Conservation (phyloP, 2,329 filamentous ascomycete species). For the Parafenestella ontariensis region DNA sequence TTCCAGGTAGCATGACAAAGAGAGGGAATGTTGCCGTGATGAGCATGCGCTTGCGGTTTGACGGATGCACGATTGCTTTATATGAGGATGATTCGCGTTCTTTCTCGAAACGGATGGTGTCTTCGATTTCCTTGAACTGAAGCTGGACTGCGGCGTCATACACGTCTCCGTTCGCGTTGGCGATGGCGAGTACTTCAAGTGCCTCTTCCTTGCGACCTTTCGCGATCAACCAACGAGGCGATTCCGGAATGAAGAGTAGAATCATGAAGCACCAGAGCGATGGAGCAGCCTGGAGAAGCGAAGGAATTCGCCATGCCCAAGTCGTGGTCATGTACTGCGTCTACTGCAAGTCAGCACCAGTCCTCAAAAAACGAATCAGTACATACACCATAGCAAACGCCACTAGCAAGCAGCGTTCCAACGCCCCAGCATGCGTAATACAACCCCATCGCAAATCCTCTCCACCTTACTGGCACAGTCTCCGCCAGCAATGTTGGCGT, state of each 20-base stretch:
- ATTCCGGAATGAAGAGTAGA: slow-evolving; percentile 54
- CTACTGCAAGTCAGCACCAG: slow-evolving; percentile 7
- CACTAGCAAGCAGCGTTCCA: slow-evolving; percentile 61
- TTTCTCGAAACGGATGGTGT: slow-evolving; percentile 49
- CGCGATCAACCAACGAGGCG: slow-evolving; percentile 57
- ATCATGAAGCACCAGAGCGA: slow-evolving; percentile 58
- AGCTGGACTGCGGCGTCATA: slow-evolving; percentile 59
- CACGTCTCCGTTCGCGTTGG: slow-evolving; percentile 62
- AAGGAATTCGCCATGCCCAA: slow-evolving; percentile 64
- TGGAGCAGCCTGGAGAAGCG: slow-evolving; percentile 54
- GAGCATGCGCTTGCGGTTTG: slow-evolving; percentile 49
- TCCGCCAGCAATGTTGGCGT: slow-evolving; percentile 68
- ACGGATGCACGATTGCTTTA: slow-evolving; percentile 16
- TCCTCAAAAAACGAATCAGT: too few species aligned
- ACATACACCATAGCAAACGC: slow-evolving; percentile 53
- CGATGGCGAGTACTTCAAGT: slow-evolving; percentile 46
- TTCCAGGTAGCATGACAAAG: slow-evolving; percentile 25
- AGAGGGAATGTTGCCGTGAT: slow-evolving; percentile 34
- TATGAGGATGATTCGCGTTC: slow-evolving; percentile 16
- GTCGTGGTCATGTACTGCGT: slow-evolving; percentile 51
- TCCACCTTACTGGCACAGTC: slow-evolving; percentile 65
- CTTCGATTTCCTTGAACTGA: slow-evolving; percentile 62
- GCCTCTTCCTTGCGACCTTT: slow-evolving; percentile 54
- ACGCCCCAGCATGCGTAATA: slow-evolving; percentile 57
- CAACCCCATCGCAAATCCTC: slow-evolving; percentile 65